A percentile compares a stretch with the other conserved stretches of the same genome.
phyloP scores from a whole-genome alignment of 331 rosid species.

The Quercus lobata region DNA sequence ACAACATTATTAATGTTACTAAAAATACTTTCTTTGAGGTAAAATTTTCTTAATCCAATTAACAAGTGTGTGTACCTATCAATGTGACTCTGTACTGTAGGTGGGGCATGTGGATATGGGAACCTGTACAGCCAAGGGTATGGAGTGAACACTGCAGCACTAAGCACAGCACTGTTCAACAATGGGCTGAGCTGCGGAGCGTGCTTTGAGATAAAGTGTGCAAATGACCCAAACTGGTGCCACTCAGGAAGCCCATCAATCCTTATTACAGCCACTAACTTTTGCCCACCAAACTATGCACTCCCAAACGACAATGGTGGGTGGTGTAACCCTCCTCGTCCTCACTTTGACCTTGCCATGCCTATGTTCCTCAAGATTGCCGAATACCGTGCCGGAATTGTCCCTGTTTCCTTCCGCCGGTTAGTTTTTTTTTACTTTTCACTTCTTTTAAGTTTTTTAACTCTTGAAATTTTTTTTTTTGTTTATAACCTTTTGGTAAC shows the following conservation, averaged over 20 bases:
- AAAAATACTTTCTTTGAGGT: neutral
- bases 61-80: neutral
- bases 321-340: conserved; percentile 68
- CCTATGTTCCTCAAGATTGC: conserved; percentile 69
- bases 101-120: conserved; percentile 68
- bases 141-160: conserved; percentile 56
- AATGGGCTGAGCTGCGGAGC: conserved; percentile 63
- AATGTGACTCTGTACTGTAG: conserved; percentile 6
- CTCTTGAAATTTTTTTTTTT: too few species aligned
- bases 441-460: too few species aligned
- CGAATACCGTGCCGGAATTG: conserved; percentile 64
- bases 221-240: conserved; percentile 45
- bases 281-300: conserved; percentile 62
- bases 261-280: conserved; percentile 53
- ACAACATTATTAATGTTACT: neutral
- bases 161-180: conserved; percentile 57
- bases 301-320: conserved; percentile 64
- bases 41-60: too few species aligned
- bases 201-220: conserved; percentile 56
- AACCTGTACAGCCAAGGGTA: conserved; percentile 66
- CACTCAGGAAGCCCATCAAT: conserved; percentile 63
- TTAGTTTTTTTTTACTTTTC: neutral
- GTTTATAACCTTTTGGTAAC: too few species aligned
- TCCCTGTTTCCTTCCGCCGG: conserved; percentile 59
- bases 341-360: conserved; percentile 69